phyloP scores from a whole-genome alignment of 2,329 filamentous ascomycete genomes.

The Rutstroemia sp. region DNA sequence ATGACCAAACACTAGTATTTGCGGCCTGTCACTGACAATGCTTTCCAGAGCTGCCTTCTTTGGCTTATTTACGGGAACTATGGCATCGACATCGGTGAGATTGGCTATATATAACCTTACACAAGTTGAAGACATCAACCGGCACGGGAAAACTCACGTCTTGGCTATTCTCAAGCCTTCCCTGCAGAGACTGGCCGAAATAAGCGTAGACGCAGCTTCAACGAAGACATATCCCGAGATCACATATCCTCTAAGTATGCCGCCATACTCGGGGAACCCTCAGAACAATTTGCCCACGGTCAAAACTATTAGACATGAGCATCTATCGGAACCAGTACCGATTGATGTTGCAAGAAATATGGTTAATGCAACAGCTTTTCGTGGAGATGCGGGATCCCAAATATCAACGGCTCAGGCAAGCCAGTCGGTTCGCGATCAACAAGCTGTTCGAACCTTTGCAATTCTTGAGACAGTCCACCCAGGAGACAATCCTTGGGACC shows the following conservation, averaged over 20 bases:
- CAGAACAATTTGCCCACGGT: not conserved
- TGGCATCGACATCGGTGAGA: slow-evolving; percentile 66
- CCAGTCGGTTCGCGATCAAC: slow-evolving; percentile 14
- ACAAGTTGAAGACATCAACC: slow-evolving; percentile 71
- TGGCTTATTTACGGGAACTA: slow-evolving; percentile 69
- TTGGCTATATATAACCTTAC: slow-evolving; percentile 69
- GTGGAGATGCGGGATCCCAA: not conserved
- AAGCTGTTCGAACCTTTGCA: slow-evolving; percentile 62
- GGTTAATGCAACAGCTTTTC: not conserved
- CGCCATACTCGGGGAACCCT: not conserved
- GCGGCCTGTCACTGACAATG: slow-evolving; percentile 2
- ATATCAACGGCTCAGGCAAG: not conserved
- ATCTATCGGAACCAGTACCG: slow-evolving; percentile 1
- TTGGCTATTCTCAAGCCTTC: slow-evolving; percentile 64
- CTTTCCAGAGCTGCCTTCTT: slow-evolving; percentile 54
- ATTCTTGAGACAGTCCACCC: slow-evolving; percentile 60
- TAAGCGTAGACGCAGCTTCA: slow-evolving; percentile 32
- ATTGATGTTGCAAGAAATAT: not conserved
- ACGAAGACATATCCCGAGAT: slow-evolving; percentile 43
- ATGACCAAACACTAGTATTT: not conserved
- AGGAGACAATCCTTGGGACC: slow-evolving; percentile 80
- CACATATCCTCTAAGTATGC: slow-evolving; percentile 46
- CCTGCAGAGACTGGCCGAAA: slow-evolving; percentile 12
- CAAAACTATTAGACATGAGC: slow-evolving; percentile 6
- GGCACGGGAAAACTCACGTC: slow-evolving; percentile 54